Base-by-base conservation (phyloP, 2,329 filamentous ascomycete species). In the Aspergillus thermomutatus region DNA sequence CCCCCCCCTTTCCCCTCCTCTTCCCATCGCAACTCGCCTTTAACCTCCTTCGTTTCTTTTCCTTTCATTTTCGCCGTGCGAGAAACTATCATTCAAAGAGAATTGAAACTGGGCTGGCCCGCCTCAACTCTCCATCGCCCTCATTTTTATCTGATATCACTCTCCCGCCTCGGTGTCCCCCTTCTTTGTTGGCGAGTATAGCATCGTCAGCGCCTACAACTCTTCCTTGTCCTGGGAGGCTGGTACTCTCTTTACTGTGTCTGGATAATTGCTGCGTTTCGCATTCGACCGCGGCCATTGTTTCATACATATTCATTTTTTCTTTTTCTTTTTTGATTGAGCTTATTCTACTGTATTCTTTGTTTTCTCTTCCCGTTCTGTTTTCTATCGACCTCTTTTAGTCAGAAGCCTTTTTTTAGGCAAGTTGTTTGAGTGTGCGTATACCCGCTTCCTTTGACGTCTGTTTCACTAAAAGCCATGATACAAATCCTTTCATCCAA, bases 91-190 rank as follows among this genome's bases (percentile, higher is more conserved):
- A 61, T 60, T 60, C 57, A 54, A 64, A 68, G 66, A 70, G 69
- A 64, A 63, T 64, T 66, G 60, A 60, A 64, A 66, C 63, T 57
- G 64, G 70, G 72, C 71, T 70, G 71, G 72, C 66, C 72, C 69
- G 69, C 66, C 71, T 68, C 62, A 66, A 60, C 64, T 68, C 62
- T 72, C 64, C 62, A 41, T 71, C 67, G 65, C 60, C 61, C 57
- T 66, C 61, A 59, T 66, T 65, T 47, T 57, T 56, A 23, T 23
- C 21, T 46, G 43, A 46, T 46, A 46, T 53, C 48, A 40, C 53
- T 31, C 23, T 34, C 17, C 34, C 23, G 31, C 48, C 49, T 26
- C 45, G 21, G 40, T 55, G 58, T 56, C 57, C 52, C 34, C 52
- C 55, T 58, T 61, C 63, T 66, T 67, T 66, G 59, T 67, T 55